phyloP scores from a whole-genome alignment of 129 eudicot species.

The Logfia minima region DNA sequence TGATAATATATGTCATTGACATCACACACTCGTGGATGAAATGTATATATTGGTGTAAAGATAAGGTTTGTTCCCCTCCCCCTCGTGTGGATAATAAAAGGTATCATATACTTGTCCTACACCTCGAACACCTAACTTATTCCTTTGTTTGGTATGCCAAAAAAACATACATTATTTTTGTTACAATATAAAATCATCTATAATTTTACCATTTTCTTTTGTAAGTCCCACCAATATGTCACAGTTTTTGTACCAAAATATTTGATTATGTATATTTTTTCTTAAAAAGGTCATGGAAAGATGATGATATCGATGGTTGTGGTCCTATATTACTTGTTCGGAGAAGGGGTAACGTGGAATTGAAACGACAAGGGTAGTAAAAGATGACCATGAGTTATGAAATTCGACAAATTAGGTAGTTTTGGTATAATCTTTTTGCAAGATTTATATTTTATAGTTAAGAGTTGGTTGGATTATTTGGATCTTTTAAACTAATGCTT shows the following conservation, averaged over 20 bases:
- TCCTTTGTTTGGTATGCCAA: slow-evolving; percentile 40
- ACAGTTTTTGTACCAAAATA: slow-evolving; percentile 17
- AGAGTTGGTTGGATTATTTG: not conserved
- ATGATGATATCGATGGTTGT: not conserved
- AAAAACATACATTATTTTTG: slow-evolving; percentile 12
- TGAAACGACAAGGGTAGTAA: not conserved
- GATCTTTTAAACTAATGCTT: not conserved
- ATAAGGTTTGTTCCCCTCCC: slow-evolving; percentile 39
- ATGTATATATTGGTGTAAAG: slow-evolving; percentile 26
- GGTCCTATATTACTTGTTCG: slow-evolving; percentile 1
- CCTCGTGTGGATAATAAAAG: slow-evolving; percentile 42
- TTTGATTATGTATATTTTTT: slow-evolving; percentile 21
- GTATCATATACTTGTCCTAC: slow-evolving; percentile 30
- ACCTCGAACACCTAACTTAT: slow-evolving; percentile 41
- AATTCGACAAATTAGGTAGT: not conserved
- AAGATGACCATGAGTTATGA: not conserved
- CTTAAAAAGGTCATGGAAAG: not conserved
- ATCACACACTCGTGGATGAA: slow-evolving; percentile 31
- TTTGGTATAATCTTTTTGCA: not conserved
- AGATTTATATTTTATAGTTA: not conserved
- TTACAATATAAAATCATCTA: slow-evolving; percentile 13
- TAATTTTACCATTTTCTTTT: slow-evolving; percentile 22
- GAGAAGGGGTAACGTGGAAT: not conserved
- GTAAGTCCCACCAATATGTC: slow-evolving; percentile 35
- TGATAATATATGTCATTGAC: slow-evolving; percentile 19